phyloP scores from a whole-genome alignment of 2,329 filamentous ascomycete genomes.

The Stachybotrys elegans region DNA sequence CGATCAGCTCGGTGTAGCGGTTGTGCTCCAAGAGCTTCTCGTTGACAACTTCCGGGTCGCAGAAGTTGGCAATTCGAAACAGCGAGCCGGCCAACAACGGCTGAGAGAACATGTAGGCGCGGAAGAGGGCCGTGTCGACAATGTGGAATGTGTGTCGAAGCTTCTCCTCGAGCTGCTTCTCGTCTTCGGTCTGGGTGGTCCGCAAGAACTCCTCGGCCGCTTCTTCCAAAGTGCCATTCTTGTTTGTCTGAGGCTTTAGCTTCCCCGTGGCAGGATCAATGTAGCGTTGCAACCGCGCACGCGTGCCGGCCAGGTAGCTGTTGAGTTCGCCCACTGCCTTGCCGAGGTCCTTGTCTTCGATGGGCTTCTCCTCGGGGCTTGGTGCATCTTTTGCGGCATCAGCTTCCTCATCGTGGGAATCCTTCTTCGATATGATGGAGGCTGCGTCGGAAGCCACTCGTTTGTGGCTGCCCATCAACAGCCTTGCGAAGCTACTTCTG shows the following conservation, averaged over 20 bases:
- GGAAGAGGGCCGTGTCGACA: conserved; percentile 91
- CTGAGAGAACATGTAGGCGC: conserved; percentile 88
- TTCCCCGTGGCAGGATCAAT: conserved; percentile 59
- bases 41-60: conserved; percentile 91
- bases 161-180: conserved; percentile 62
- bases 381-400: conserved; percentile 44
- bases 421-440: conserved; percentile 53
- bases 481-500: conserved; percentile 46
- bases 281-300: conserved; percentile 58
- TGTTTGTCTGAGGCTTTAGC: conserved; percentile 45
- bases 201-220: conserved; percentile 53
- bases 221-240: conserved; percentile 40
- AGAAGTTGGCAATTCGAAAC: conserved; percentile 95
- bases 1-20: conserved; percentile 90
- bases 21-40: conserved; percentile 84
- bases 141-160: conserved; percentile 73
- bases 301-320: conserved; percentile 82
- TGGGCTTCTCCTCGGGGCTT: conserved; percentile 40
- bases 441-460: conserved; percentile 47
- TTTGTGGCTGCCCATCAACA: conserved; percentile 43
- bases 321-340: conserved; percentile 78
- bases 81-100: conserved; percentile 81
- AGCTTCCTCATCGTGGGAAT: conserved; percentile 48
- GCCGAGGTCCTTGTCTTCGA: conserved; percentile 79
- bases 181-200: conserved; percentile 38